Evolutionary conservation across 306 rosid species (phyloP).

Genomic region (Medicago lupulina): DNA sequence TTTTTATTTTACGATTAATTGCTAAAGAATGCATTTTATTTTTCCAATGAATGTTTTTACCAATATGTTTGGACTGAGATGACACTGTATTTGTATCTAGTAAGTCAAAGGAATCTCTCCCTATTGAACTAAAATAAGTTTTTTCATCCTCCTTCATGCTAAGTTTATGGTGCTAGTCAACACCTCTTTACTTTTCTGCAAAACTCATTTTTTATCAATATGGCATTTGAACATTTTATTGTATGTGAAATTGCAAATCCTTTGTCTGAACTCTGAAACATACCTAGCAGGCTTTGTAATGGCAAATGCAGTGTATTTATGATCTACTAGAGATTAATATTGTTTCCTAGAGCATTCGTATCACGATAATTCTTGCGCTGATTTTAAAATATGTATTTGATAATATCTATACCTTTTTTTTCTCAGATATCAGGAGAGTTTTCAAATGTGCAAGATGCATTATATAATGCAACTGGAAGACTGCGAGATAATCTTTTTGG

Average conservation of each 20-base stretch:
- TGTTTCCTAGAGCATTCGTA: constrained; percentile 26
- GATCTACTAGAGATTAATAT: background rate
- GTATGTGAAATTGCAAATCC: constrained; percentile 9
- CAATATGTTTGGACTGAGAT: no score
- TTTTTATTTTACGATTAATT: constrained; percentile 29
- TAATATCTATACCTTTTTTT: constrained; percentile 15
- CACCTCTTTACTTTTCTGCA: background rate
- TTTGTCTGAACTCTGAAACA: background rate
- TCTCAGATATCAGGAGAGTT: constrained; percentile 87
- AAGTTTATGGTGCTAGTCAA: constrained; percentile 1
- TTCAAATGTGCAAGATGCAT: constrained; percentile 93
- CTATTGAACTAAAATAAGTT: constrained; percentile 12
- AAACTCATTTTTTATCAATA: constrained; percentile 7
- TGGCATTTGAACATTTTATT: constrained; percentile 18
- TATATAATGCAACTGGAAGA: constrained; percentile 90
- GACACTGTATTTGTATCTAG: constrained; percentile 9
- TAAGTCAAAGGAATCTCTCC: constrained; percentile 17
- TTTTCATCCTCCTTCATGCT: constrained; percentile 5
- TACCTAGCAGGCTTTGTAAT: background rate
- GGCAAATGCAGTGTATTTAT: background rate
- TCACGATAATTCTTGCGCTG: constrained; percentile 6
- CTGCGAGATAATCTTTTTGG: constrained; percentile 82
- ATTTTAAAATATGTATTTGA: constrained; percentile 20
- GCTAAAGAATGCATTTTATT: constrained; percentile 16
- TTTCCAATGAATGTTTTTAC: background rate